These are phyloP conservation scores for Quercus berberidifolia DNA, from an alignment of 306 rosid genomes.

Conservation along the genomic window DNA sequence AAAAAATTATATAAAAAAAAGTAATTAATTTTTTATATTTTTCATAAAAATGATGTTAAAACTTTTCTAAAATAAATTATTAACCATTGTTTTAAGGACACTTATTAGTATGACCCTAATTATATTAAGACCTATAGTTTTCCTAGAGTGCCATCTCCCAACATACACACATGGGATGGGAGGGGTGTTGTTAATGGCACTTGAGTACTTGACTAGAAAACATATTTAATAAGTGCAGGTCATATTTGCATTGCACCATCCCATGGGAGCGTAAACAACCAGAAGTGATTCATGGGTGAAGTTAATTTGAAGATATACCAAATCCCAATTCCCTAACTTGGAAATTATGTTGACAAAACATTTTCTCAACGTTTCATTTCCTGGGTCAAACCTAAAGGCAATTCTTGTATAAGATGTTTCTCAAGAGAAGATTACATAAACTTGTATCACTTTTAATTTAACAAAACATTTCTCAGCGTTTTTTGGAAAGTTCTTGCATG, in stretches of 20 bases:
- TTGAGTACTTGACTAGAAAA: too few relatives aligned
- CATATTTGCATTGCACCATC: background rate
- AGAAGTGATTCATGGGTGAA: background rate
- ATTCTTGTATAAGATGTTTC: background rate
- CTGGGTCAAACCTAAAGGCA: background rate
- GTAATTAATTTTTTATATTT: too few relatives aligned
- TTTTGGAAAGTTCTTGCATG: constrained; percentile 12
- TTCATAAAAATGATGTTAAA: rapidly evolving
- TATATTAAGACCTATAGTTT: too few relatives aligned
- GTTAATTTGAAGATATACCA: too few relatives aligned
- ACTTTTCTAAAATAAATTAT: rapidly evolving
- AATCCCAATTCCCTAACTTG: background rate
- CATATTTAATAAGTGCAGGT: too few relatives aligned
- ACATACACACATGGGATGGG: too few relatives aligned
- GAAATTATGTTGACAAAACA: background rate
- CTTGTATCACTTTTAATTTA: background rate
- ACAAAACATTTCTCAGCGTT: background rate
- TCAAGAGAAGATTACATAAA: background rate
- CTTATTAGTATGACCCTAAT: too few relatives aligned
- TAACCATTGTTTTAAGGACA: rapidly evolving
- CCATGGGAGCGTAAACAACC: background rate
- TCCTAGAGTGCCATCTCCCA: too few relatives aligned
- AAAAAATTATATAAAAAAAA: too few relatives aligned
- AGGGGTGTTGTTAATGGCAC: too few relatives aligned
- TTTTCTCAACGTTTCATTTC: too few relatives aligned